phyloP scores from a whole-genome alignment of 805 yeast genomes.

The Wickerhamiella dianesei region DNA sequence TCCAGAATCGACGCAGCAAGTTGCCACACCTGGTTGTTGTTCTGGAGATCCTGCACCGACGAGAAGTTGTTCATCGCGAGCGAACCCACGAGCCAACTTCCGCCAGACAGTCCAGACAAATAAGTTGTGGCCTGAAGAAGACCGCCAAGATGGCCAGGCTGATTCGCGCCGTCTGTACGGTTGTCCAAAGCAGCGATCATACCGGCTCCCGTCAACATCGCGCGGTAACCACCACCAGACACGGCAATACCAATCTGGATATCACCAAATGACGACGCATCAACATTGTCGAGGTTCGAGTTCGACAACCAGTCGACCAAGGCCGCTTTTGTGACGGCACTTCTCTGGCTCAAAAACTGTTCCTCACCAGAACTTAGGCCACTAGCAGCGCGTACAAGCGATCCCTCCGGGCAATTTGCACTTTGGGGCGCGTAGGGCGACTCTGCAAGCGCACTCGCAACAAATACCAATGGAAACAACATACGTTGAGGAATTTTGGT shows the following conservation, averaged over 20 bases:
- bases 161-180: slow-evolving; percentile 37
- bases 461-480: background rate
- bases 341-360: slow-evolving; percentile 23
- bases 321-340: slow-evolving; percentile 25
- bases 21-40: slow-evolving; percentile 47
- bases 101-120: slow-evolving; percentile 70
- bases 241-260: slow-evolving; percentile 45
- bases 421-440: background rate
- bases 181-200: slow-evolving; percentile 66
- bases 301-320: slow-evolving; percentile 33
- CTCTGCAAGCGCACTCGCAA: background rate
- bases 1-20: slow-evolving; percentile 44
- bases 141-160: slow-evolving; percentile 51
- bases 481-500: no score
- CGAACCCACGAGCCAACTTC: slow-evolving; percentile 68
- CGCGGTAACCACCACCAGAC: slow-evolving; percentile 85
- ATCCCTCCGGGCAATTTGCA: background rate
- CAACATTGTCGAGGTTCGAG: slow-evolving; percentile 35
- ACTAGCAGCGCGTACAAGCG: slow-evolving; percentile 24
- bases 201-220: slow-evolving; percentile 80
- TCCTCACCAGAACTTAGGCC: slow-evolving; percentile 20
- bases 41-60: slow-evolving; percentile 46
- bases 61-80: slow-evolving; percentile 61
- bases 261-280: slow-evolving; percentile 23
- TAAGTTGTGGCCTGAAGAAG: slow-evolving; percentile 57